phyloP scores from a whole-genome alignment of 768 basidiomycete genomes.

The Tulasnella sp. region DNA sequence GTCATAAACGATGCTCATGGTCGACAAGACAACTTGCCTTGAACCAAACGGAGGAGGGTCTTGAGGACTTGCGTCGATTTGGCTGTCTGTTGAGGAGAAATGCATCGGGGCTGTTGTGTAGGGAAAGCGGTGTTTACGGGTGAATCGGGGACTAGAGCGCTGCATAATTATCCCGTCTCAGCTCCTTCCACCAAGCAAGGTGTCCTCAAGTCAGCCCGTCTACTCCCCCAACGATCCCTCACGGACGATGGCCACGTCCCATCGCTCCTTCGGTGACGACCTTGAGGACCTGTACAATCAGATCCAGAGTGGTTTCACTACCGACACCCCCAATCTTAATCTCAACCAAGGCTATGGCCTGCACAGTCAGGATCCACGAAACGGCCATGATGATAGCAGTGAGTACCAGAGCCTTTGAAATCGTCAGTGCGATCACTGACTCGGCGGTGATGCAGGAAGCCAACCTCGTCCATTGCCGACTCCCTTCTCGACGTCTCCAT shows the following conservation, averaged over 20 bases:
- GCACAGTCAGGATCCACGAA: background rate
- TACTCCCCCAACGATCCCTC: conserved; percentile 26
- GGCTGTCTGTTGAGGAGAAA: no score
- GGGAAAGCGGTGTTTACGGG: conserved; percentile 43
- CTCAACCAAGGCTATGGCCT: background rate
- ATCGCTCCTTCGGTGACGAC: background rate
- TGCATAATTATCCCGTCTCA: no score
- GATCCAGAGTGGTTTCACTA: conserved; percentile 8
- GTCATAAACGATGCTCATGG: background rate
- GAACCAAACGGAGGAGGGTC: conserved; percentile 52
- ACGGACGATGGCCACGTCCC: background rate
- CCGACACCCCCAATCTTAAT: background rate
- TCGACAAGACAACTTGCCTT: conserved; percentile 31
- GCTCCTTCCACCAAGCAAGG: background rate
- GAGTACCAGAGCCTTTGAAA: no score
- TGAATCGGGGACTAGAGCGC: background rate
- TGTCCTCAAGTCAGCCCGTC: conserved; percentile 27
- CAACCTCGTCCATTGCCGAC: conserved; percentile 10
- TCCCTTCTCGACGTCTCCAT: background rate
- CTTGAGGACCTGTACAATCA: conserved; percentile 57
- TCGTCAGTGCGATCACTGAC: no score
- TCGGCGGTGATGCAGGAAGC: background rate
- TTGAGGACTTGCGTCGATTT: background rate
- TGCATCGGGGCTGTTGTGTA: conserved; percentile 44
- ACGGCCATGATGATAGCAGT: background rate